These are phyloP conservation scores for Tuber melanosporum DNA, from an alignment of 495 filamentous ascomycete genomes.

Conservation along the genomic window DNA sequence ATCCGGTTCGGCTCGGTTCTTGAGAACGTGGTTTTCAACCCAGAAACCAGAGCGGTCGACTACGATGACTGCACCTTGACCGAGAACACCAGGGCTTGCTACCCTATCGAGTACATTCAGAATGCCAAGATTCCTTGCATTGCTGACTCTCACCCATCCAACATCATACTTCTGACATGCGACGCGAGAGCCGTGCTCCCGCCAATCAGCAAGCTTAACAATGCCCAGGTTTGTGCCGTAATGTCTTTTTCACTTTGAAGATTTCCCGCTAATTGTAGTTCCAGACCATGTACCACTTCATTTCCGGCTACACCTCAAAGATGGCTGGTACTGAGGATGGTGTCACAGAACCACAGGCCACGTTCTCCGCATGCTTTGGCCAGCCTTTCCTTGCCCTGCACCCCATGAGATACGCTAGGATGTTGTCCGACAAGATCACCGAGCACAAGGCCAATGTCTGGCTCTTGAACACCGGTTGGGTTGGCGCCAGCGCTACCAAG, in stretches of 20 bases:
- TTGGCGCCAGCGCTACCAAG: conserved; percentile 87
- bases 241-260: neutral
- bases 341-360: conserved; percentile 91
- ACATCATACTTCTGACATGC: conserved; percentile 97
- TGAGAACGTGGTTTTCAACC: conserved; percentile 98
- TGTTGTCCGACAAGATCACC: conserved; percentile 97
- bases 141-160: conserved; percentile 77
- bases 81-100: conserved; percentile 93
- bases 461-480: conserved; percentile 99
- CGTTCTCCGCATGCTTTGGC: conserved; percentile 98
- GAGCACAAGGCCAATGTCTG: conserved; percentile 93
- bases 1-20: conserved; percentile 95
- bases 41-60: conserved; percentile 77
- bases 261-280: neutral
- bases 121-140: conserved; percentile 98
- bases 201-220: conserved; percentile 93
- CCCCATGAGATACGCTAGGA: conserved; percentile 97
- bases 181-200: conserved; percentile 96
- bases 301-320: conserved; percentile 98
- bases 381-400: conserved; percentile 98
- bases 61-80: conserved; percentile 93
- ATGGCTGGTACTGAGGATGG: conserved; percentile 99
- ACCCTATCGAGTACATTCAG: conserved; percentile 96
- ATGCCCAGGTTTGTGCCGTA: conserved; percentile 54
- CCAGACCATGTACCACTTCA: conserved; percentile 98